A percentile compares a stretch with the other conserved stretches of the same genome.
Conservation (phyloP, 257 asterid genomes). For the Orobanche coerulescens region DNA sequence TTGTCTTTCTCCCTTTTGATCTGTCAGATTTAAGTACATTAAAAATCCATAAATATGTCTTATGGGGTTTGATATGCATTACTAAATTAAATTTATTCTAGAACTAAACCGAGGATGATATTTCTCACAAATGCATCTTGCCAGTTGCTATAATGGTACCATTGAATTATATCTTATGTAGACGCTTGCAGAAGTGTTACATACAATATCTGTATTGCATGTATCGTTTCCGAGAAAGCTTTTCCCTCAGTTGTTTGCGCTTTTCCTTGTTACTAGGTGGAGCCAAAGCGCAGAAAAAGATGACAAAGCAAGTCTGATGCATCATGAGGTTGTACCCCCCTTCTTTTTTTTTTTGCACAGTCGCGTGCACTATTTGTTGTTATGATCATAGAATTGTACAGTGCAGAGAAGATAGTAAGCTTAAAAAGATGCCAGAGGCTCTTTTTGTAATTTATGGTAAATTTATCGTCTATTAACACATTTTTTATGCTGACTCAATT, state of each 20-base stretch:
- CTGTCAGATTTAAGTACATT: neutral
- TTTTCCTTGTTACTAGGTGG: conserved; percentile 29
- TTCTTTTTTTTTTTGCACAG: conserved; percentile 16
- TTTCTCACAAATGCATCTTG: neutral
- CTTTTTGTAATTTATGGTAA: neutral
- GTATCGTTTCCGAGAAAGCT: too few species aligned
- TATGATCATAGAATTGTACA: conserved; percentile 34
- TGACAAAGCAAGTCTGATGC: conserved; percentile 19
- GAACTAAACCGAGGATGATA: neutral
- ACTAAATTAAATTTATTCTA: neutral
- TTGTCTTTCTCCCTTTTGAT: conserved; percentile 13
- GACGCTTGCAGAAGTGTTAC: too few species aligned
- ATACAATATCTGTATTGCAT: too few species aligned
- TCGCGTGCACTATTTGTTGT: conserved; percentile 23
- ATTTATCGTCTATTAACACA: neutral
- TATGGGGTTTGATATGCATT: neutral
- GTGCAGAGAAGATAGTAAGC: conserved; percentile 28
- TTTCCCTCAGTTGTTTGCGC: neutral
- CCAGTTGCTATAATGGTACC: too few species aligned
- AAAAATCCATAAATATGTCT: neutral
- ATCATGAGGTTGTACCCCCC: conserved; percentile 14
- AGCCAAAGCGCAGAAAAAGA: conserved; percentile 52
- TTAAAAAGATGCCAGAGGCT: neutral
- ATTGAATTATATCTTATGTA: too few species aligned
- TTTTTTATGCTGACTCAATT: neutral